A percentile compares a stretch with the other conserved stretches of the same genome.
Conservation (phyloP, 768 basidiomycete species). For the Cantharellus cinnabarinus region DNA sequence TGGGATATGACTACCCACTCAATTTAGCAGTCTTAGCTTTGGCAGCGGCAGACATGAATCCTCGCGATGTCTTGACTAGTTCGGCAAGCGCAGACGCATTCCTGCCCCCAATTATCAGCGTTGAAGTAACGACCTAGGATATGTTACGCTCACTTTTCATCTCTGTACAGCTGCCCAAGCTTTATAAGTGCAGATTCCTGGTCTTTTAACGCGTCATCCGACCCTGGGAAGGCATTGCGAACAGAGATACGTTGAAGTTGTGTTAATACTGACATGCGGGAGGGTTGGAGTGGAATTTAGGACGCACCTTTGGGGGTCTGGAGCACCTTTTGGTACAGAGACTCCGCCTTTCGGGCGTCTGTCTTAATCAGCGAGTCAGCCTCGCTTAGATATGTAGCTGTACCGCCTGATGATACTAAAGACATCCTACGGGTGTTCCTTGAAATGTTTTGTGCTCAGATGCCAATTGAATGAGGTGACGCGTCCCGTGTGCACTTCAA, state of each 20-base stretch:
- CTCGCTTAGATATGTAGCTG: conserved; percentile 28
- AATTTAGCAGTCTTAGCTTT: conserved; percentile 96
- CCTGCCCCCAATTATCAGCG: conserved; percentile 20
- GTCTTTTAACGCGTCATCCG: conserved; percentile 42
- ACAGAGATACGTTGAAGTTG: not conserved
- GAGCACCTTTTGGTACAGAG: conserved; percentile 55
- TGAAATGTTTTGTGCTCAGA: no score
- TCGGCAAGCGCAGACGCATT: conserved; percentile 72
- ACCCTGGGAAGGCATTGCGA: conserved; percentile 17
- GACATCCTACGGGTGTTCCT: no score
- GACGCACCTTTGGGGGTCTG: conserved; percentile 18
- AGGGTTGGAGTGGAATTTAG: not conserved
- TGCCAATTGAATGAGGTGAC: no score
- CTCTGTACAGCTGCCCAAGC: conserved; percentile 71
- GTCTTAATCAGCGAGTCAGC: conserved; percentile 29
- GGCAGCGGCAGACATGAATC: conserved; percentile 83
- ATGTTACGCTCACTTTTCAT: conserved; percentile 37
- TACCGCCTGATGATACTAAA: conserved; percentile 1
- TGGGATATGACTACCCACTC: conserved; percentile 29
- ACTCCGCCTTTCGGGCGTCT: conserved; percentile 43
- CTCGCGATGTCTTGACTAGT: conserved; percentile 62
- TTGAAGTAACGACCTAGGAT: not conserved
- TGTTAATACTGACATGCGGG: not conserved
- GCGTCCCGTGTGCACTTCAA: no score
- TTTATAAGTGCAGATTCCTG: conserved; percentile 74